A percentile compares a stretch with the other conserved stretches of the same genome.
Evolutionary conservation across 495 filamentous ascomycete genomes (phyloP).

Genomic region (Letharia lupina): DNA sequence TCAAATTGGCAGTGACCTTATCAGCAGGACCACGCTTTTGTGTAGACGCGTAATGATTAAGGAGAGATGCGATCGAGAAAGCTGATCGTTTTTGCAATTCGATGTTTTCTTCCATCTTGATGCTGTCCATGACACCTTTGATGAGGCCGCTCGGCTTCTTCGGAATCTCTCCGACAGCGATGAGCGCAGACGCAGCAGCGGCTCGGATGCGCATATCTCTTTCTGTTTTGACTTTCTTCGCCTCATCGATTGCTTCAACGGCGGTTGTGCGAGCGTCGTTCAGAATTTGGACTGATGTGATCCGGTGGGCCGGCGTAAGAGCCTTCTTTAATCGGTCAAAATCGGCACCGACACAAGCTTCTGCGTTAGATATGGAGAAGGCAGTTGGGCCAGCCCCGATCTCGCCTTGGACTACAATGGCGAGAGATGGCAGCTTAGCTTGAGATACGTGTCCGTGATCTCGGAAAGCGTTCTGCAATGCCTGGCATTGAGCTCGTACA

Average conservation of each 20-base stretch:
- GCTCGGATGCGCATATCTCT: conserved; percentile 81
- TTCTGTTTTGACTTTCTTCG: conserved; percentile 64
- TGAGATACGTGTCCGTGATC: conserved; percentile 71
- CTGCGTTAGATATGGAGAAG: conserved; percentile 79
- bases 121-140: conserved; percentile 94
- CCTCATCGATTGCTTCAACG: conserved; percentile 64
- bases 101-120: conserved; percentile 87
- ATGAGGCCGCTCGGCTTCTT: conserved; percentile 88
- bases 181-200: conserved; percentile 76
- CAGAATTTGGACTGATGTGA: conserved; percentile 67
- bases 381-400: conserved; percentile 79
- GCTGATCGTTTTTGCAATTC: conserved; percentile 87
- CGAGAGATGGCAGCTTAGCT: conserved; percentile 65
- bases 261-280: conserved; percentile 63
- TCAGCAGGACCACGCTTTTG: conserved; percentile 75
- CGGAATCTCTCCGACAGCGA: conserved; percentile 75
- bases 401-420: conserved; percentile 89
- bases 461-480: conserved; percentile 79
- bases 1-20: conserved; percentile 86
- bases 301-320: conserved; percentile 71
- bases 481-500: conserved; percentile 81
- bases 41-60: conserved; percentile 71
- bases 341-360: conserved; percentile 72
- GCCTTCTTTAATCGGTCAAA: conserved; percentile 79
- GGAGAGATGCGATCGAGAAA: conserved; percentile 67